phyloP scores from a whole-genome alignment of 1,284 basidiomycete genomes.

The Vanrija sp. region DNA sequence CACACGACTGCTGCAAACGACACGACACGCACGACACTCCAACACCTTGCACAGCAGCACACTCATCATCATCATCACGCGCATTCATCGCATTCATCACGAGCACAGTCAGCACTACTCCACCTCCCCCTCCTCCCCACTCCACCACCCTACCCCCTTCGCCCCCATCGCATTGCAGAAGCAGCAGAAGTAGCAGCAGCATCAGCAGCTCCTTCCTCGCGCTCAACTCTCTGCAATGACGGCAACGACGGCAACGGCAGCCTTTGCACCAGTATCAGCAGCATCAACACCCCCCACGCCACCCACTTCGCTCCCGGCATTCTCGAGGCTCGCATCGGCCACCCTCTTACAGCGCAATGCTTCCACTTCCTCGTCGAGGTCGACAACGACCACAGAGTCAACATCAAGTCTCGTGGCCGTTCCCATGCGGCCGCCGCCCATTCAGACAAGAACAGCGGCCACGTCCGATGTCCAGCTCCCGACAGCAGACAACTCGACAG shows the following conservation, averaged over 20 bases:
- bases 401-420: slow-evolving; percentile 44
- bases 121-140: background rate
- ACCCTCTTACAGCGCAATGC: slow-evolving; percentile 32
- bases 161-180: too few species aligned
- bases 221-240: background rate
- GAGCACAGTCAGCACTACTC: too few species aligned
- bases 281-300: slow-evolving; percentile 15
- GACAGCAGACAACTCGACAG: background rate
- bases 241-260: slow-evolving; percentile 6
- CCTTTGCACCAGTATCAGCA: background rate
- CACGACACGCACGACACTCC: too few species aligned
- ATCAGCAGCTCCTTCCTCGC: background rate
- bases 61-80: too few species aligned
- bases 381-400: slow-evolving; percentile 37
- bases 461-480: slow-evolving; percentile 30
- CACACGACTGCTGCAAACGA: too few species aligned
- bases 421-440: slow-evolving; percentile 44
- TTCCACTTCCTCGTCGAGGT: slow-evolving; percentile 39
- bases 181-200: too few species aligned
- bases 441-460: slow-evolving; percentile 44
- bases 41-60: too few species aligned
- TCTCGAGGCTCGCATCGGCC: slow-evolving; percentile 14
- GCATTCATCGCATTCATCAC: too few species aligned
- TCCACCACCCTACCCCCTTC: background rate
- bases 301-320: slow-evolving; percentile 10